Conservation (phyloP, 2,329 filamentous ascomycete genomes). For the Botrytis paeoniae region DNA sequence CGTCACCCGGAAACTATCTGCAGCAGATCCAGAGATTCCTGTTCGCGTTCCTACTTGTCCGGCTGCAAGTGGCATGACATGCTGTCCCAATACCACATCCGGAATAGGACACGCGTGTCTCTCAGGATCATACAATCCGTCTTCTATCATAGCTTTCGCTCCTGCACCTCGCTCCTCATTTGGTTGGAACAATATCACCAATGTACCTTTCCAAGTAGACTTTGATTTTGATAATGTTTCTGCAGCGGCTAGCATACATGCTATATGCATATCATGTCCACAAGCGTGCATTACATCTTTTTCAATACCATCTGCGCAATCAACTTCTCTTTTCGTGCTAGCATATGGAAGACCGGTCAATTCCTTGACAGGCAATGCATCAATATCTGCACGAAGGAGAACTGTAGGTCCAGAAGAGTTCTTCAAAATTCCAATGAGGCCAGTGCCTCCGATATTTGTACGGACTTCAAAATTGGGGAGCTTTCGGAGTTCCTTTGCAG, state of each 20-base stretch:
- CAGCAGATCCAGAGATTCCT: slow-evolving; percentile 40
- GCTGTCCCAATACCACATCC: slow-evolving; percentile 53
- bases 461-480: slow-evolving; percentile 44
- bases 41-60: slow-evolving; percentile 39
- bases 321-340: slow-evolving; percentile 40
- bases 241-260: slow-evolving; percentile 53
- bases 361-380: slow-evolving; percentile 58
- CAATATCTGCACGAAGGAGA: slow-evolving; percentile 60
- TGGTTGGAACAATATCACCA: slow-evolving; percentile 66
- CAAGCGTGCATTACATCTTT: slow-evolving; percentile 66
- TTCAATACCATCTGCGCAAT: slow-evolving; percentile 45
- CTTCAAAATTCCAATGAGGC: slow-evolving; percentile 52
- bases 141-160: slow-evolving; percentile 61
- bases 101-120: slow-evolving; percentile 49
- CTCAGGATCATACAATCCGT: slow-evolving; percentile 49
- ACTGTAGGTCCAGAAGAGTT: slow-evolving; percentile 55
- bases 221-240: slow-evolving; percentile 45
- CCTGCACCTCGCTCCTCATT: slow-evolving; percentile 58
- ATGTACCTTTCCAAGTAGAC: slow-evolving; percentile 56
- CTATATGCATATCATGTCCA: slow-evolving; percentile 65
- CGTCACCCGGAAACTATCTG: slow-evolving; percentile 41
- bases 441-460: slow-evolving; percentile 51
- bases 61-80: slow-evolving; percentile 46
- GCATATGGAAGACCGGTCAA: slow-evolving; percentile 54
- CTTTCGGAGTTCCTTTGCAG: slow-evolving; percentile 43